These are phyloP conservation scores for Samsoniella hepiali DNA, from an alignment of 2,329 filamentous ascomycete genomes.

Conservation along the genomic window DNA sequence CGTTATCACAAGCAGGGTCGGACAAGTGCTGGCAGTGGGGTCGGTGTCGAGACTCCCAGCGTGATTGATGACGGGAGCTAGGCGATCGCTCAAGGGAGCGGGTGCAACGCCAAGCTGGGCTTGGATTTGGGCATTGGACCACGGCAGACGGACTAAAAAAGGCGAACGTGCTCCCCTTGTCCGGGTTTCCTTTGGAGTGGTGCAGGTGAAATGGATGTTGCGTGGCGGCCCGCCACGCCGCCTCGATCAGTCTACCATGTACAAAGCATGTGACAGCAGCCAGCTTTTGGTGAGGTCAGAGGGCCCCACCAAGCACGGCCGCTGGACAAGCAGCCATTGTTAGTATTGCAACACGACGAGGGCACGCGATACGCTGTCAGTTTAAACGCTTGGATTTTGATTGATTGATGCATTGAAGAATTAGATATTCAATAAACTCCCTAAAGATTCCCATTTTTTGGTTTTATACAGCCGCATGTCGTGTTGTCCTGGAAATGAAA, in stretches of 20 bases:
- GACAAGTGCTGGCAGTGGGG: slow-evolving; percentile 11
- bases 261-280: slow-evolving; percentile 14
- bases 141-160: background rate
- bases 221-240: slow-evolving; percentile 12
- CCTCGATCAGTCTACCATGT: background rate
- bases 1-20: slow-evolving; percentile 31
- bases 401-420: background rate
- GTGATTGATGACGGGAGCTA: slow-evolving; percentile 1
- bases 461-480: slow-evolving; percentile 6
- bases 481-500: slow-evolving; percentile 6
- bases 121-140: slow-evolving; percentile 14
- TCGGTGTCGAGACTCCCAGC: background rate
- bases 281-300: slow-evolving; percentile 7
- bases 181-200: background rate
- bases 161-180: slow-evolving; percentile 10
- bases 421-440: slow-evolving; percentile 22
- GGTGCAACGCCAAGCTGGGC: slow-evolving; percentile 9
- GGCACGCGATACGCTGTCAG: background rate
- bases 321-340: background rate
- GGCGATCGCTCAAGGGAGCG: slow-evolving; percentile 11
- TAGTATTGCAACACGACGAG: too few relatives aligned
- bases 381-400: background rate
- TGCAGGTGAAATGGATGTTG: slow-evolving; percentile 10
- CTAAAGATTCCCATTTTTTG: slow-evolving; percentile 21
- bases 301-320: background rate